Conservation (phyloP, 2,329 filamentous ascomycete genomes). For the Golovinomyces cichoracearum region DNA sequence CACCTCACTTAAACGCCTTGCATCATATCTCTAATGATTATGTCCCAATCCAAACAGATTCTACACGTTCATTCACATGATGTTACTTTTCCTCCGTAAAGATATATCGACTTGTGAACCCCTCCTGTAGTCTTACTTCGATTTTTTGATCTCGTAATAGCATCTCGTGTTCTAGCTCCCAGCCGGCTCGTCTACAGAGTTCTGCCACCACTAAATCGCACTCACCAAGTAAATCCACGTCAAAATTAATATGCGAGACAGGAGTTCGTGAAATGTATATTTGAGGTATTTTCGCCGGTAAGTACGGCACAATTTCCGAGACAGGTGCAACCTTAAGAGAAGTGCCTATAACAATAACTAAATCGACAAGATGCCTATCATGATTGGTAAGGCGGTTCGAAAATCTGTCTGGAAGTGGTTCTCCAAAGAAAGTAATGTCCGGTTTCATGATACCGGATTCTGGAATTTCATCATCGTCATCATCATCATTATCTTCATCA, state of each 20-base stretch:
- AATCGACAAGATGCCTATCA: constrained; percentile 37
- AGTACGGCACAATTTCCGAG: constrained; percentile 60
- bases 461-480: constrained; percentile 33
- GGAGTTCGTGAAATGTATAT: constrained; percentile 73
- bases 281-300: constrained; percentile 60
- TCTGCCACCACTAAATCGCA: constrained; percentile 79
- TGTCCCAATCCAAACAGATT: too few relatives aligned
- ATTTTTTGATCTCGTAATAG: constrained; percentile 43
- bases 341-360: constrained; percentile 69
- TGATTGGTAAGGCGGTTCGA: constrained; percentile 33
- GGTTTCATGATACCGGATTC: constrained; percentile 51
- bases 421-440: constrained; percentile 66
- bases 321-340: constrained; percentile 59
- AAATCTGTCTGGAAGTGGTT: constrained; percentile 40
- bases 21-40: too few relatives aligned
- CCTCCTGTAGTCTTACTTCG: constrained; percentile 25
- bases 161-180: constrained; percentile 59
- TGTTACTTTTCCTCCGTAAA: constrained; percentile 15
- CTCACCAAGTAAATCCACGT: constrained; percentile 86
- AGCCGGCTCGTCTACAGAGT: constrained; percentile 55
- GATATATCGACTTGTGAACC: constrained; percentile 20
- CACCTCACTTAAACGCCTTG: too few relatives aligned
- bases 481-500: constrained; percentile 12
- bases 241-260: constrained; percentile 75
- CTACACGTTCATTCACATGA: too few relatives aligned